Conservation (phyloP, 1,284 basidiomycete genomes). For the Phylloporus gajari region DNA sequence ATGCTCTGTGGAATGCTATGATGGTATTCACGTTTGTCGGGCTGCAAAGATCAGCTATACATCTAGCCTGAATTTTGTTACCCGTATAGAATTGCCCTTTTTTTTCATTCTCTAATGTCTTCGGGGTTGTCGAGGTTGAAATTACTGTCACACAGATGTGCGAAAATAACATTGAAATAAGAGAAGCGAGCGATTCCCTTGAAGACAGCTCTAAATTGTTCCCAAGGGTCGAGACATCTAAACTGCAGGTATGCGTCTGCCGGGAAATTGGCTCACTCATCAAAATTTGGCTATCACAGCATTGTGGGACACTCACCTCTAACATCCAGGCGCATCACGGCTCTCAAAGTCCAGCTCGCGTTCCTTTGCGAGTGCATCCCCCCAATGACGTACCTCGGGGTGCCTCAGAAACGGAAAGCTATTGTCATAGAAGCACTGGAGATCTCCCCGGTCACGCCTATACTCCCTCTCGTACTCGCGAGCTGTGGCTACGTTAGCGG, state of each 20-base stretch:
- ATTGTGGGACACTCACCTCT: neutral
- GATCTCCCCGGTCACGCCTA: constrained; percentile 49
- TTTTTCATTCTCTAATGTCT: too few species aligned
- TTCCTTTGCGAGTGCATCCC: constrained; percentile 58
- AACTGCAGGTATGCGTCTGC: neutral
- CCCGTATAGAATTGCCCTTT: too few species aligned
- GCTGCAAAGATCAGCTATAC: too few species aligned
- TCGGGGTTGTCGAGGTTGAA: too few species aligned
- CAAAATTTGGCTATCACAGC: neutral
- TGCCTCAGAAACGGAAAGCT: constrained; percentile 80
- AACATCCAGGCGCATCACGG: neutral
- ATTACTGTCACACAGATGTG: neutral
- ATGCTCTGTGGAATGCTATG: too few species aligned
- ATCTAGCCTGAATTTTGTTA: too few species aligned
- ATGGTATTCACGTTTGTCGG: too few species aligned
- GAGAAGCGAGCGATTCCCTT: neutral
- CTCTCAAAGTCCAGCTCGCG: constrained; percentile 2
- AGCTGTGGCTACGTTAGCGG: constrained; percentile 52
- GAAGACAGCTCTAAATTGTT: neutral
- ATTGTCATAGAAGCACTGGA: constrained; percentile 81
- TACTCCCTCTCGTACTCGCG: constrained; percentile 75
- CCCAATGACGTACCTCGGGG: constrained; percentile 83
- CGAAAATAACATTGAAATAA: neutral
- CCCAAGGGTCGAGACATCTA: neutral
- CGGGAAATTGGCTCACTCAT: neutral